phyloP scores from a whole-genome alignment of 768 basidiomycete genomes.

The Cystofilobasidium bisporidii region DNA sequence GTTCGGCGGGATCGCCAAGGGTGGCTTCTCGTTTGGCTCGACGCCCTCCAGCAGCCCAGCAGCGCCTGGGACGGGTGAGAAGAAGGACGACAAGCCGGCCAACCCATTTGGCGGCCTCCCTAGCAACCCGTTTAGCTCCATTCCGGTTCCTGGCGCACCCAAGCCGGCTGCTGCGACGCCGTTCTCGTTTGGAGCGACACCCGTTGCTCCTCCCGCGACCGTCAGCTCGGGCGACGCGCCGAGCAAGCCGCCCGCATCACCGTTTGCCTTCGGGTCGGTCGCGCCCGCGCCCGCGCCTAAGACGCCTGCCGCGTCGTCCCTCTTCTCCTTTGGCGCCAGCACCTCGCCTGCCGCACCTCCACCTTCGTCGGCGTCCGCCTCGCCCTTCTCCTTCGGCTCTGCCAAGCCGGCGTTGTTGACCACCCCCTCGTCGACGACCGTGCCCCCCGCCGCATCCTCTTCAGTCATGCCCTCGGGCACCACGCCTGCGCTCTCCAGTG shows the following conservation, averaged over 20 bases:
- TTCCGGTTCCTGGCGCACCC: conserved; percentile 16
- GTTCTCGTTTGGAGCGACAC: neutral
- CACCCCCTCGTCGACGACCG: neutral
- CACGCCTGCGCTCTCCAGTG: conserved; percentile 2
- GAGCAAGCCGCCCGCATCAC: neutral
- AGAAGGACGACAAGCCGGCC: neutral
- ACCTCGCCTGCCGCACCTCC: neutral
- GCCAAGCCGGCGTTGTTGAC: conserved; percentile 8
- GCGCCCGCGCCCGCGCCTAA: neutral
- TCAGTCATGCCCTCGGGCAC: conserved; percentile 6
- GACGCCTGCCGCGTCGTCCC: neutral
- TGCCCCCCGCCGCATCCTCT: conserved; percentile 10
- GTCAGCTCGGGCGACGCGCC: neutral
- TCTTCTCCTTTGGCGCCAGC: neutral
- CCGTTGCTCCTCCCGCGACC: neutral
- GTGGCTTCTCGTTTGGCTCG: conserved; percentile 15
- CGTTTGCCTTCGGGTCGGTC: conserved; percentile 7
- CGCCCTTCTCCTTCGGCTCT: conserved; percentile 13
- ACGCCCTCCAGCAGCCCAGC: conserved; percentile 13
- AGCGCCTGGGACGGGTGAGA: neutral
- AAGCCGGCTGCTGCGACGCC: conserved; percentile 9
- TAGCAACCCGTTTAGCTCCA: conserved; percentile 15
- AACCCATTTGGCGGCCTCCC: conserved; percentile 13
- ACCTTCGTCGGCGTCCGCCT: neutral
- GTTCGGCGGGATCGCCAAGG: conserved; percentile 11